Percentiles rank a stretch among this genome's conserved stretches.
These are phyloP conservation scores for Ambrosia trifida DNA, from an alignment of 129 eudicot species.

Conservation along the genomic window DNA sequence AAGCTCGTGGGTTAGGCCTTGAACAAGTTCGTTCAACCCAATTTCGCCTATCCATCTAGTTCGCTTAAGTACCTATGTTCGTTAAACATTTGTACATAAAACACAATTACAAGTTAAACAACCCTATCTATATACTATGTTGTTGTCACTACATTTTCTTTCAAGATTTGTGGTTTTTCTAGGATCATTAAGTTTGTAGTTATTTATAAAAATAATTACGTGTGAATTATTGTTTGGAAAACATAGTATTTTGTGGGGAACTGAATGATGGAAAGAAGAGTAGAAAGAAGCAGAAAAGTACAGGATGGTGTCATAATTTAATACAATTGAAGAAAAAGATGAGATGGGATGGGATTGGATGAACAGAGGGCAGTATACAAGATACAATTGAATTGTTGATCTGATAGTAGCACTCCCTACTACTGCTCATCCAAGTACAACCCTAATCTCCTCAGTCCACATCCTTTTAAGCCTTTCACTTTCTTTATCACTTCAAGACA, in stretches of 20 bases:
- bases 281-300: conserved; percentile 23
- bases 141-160: not conserved
- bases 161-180: not conserved
- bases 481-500: conserved; percentile 27
- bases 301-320: conserved; percentile 27
- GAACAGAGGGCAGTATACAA: conserved; percentile 33
- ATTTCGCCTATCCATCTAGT: too few relatives aligned
- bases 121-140: too few relatives aligned
- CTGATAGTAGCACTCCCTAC: conserved; percentile 43
- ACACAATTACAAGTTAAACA: too few relatives aligned
- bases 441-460: conserved; percentile 20
- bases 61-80: too few relatives aligned
- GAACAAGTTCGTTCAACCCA: too few relatives aligned
- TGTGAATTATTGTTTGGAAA: not conserved
- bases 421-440: conserved; percentile 36
- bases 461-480: not conserved
- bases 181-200: not conserved
- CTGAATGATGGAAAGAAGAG: conserved; percentile 11
- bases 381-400: conserved; percentile 36
- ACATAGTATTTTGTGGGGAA: conserved; percentile 12
- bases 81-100: too few relatives aligned
- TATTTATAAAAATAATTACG: not conserved
- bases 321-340: conserved; percentile 33
- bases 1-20: too few relatives aligned
- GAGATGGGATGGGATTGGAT: conserved; percentile 34